Percentiles rank a stretch among this genome's conserved stretches.
Evolutionary conservation across 192 early-diverging fungal genomes (phyloP).

Genomic region (Podochytrium sp.): DNA sequence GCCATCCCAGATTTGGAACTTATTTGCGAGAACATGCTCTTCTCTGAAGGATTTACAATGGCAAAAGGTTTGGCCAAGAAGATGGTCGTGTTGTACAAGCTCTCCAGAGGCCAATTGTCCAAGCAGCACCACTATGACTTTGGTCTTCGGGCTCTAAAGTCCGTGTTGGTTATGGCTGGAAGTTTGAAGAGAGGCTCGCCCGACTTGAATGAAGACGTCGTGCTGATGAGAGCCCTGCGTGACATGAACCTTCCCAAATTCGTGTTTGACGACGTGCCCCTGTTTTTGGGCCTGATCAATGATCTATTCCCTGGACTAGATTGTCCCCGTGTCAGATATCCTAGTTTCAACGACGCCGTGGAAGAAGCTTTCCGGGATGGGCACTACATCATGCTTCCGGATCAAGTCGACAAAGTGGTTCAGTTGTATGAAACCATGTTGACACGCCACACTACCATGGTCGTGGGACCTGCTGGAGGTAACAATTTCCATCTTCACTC

Average conservation of each 20-base stretch:
- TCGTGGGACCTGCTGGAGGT: constrained; percentile 63
- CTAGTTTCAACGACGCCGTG: constrained; percentile 68
- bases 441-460: constrained; percentile 63
- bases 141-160: constrained; percentile 62
- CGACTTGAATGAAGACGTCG: constrained; percentile 63
- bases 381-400: constrained; percentile 58
- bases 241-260: constrained; percentile 71
- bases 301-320: constrained; percentile 67
- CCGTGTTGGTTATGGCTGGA: constrained; percentile 66
- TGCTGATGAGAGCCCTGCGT: constrained; percentile 62
- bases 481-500: not conserved
- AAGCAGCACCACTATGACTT: constrained; percentile 70
- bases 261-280: constrained; percentile 66
- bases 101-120: constrained; percentile 62
- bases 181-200: constrained; percentile 64
- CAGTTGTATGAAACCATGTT: constrained; percentile 70
- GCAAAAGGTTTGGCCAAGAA: constrained; percentile 76
- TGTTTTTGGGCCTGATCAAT: constrained; percentile 62
- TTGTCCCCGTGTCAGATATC: constrained; percentile 64
- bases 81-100: constrained; percentile 68
- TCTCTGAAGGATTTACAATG: constrained; percentile 73
- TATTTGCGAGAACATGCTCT: constrained; percentile 71
- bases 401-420: constrained; percentile 67
- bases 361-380: constrained; percentile 60
- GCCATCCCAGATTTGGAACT: constrained; percentile 63